Base-by-base conservation (phyloP, 2,329 filamentous ascomycete genomes). In the Cladobotryum mycophilum region DNA sequence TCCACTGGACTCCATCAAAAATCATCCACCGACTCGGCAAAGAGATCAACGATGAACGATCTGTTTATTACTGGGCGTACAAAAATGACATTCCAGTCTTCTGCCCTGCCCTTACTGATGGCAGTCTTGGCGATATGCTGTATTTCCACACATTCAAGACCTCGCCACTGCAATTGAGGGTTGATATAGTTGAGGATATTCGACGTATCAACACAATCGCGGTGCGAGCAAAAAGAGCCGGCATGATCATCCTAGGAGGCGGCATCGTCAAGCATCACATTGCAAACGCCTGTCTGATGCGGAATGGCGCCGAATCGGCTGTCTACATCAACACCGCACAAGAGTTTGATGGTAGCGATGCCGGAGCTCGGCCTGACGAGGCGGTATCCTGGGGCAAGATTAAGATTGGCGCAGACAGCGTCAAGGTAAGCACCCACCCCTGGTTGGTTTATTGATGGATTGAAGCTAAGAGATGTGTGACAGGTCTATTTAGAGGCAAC, bases 351-450 rank as follows among this genome's bases (percentile, higher is more conserved):
- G 93, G 93, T 3, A 96, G 90, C 61, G 93, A 99, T 71, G 92
- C 93, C 0, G 93, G 93, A 1, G 93, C 93, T 3, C 78, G 93
- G 49, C 93, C 93, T 4, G 93, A 99, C 62, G 93, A 99, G 72
- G 93, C 93, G 5, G 88, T 99, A 14, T 96, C 91, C 55, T 99
- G 93, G 93, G 93, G 93, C 3, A 99, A 99, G 76, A 96, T 99
- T 69, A 96, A 95, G 70, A 76, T 84, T 40, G 88, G 85, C 47
- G 93, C 86, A 1, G 86, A 93, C 56, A 87, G 84, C 60, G 91
- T 97, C 51, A 99, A 97, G 83, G 88, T 89, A 67, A 59, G 74
- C 33, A 14, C 5, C 17, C 15, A 12, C 15, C 12, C 41, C 30
- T 9, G 7, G 2, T 41, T 2, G 13, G 14, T 22, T 3, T 17